These are phyloP conservation scores for Diplodia intermedia DNA, from an alignment of 2,329 filamentous ascomycete species.

Conservation along the genomic window DNA sequence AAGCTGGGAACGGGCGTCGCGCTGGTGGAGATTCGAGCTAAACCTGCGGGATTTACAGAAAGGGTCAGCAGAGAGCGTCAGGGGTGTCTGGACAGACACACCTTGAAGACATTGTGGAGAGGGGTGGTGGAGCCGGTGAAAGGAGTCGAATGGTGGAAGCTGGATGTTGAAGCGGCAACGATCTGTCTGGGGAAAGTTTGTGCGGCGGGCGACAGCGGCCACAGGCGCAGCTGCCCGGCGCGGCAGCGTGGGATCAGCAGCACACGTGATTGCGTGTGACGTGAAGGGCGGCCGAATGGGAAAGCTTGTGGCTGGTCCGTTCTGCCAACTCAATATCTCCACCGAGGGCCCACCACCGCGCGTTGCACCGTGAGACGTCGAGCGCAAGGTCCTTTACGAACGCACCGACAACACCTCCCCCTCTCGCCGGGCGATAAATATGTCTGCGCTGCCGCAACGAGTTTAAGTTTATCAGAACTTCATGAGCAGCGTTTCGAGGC, in stretches of 20 bases:
- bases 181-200: slow-evolving; percentile 31
- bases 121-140: slow-evolving; percentile 17
- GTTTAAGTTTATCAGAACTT: neutral
- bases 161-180: slow-evolving; percentile 29
- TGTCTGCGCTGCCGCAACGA: neutral
- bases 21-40: slow-evolving; percentile 38
- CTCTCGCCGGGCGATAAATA: slow-evolving; percentile 11
- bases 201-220: slow-evolving; percentile 25
- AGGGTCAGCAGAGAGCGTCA: slow-evolving; percentile 10
- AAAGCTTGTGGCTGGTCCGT: slow-evolving; percentile 2
- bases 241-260: slow-evolving; percentile 1
- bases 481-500: slow-evolving; percentile 31
- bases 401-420: neutral
- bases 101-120: slow-evolving; percentile 30
- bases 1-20: slow-evolving; percentile 46
- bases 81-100: slow-evolving; percentile 3
- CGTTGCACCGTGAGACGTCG: slow-evolving; percentile 6
- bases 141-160: neutral
- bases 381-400: neutral
- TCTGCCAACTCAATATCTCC: slow-evolving; percentile 28
- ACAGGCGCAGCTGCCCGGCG: slow-evolving; percentile 5
- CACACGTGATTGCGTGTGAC: slow-evolving; percentile 7
- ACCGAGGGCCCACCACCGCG: slow-evolving; percentile 13
- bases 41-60: slow-evolving; percentile 30
- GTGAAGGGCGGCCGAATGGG: slow-evolving; percentile 21